Base-by-base conservation (phyloP, 1,284 basidiomycete species). In the Heterobasidion irregulare region DNA sequence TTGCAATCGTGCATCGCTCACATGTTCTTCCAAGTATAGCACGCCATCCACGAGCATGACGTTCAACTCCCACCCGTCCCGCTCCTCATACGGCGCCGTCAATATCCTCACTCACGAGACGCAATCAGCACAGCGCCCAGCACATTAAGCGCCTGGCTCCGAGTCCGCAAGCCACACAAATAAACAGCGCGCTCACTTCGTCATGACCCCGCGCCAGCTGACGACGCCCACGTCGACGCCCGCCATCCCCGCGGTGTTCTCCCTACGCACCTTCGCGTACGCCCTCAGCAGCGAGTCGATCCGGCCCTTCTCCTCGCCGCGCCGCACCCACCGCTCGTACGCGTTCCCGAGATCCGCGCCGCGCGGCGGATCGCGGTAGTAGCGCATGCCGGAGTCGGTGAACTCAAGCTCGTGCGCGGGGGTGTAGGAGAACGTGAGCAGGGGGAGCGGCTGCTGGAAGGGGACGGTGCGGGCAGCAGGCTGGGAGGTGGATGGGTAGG, bases 201-300 rank as follows among this genome's bases (percentile, higher is more conserved):
- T 98, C 72, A 97, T 83, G 56, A 98, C 83, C 4, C 95, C 96
- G 64, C 93, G 77, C 92, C 93, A 96, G 5, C 86, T 82, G 44
- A 95, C 76, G 32, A 92, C 78, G 47, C 79, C 78, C 32, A 84
- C 72, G 55, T 77, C 76, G 38, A 56, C 59, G 63, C 44, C 65
- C 51, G 64, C 64, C 67, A 26, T 63, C 60, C 34, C 57, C 55
- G n/a, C 67, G 63, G 36, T 74, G 58, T 12, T 71, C 64, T 69
- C 63, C 53, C 72, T 63, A 62, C 75, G 66, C 66, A 75, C 59
- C 52, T 66, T 69, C n/a, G 70, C 64, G 50, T 76, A 70, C 1
- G 84, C 86, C 44, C 70, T 70, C 58, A 91, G 68, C 43, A 93
- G 73, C 6, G 78, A 72, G 65, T 88, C 85, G n/a, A 90, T 65